Evolutionary conservation across 176 grass and related monocot species (phyloP), one percentile per base, ranked within the genome.

Genomic region (Poa annua): DNA sequence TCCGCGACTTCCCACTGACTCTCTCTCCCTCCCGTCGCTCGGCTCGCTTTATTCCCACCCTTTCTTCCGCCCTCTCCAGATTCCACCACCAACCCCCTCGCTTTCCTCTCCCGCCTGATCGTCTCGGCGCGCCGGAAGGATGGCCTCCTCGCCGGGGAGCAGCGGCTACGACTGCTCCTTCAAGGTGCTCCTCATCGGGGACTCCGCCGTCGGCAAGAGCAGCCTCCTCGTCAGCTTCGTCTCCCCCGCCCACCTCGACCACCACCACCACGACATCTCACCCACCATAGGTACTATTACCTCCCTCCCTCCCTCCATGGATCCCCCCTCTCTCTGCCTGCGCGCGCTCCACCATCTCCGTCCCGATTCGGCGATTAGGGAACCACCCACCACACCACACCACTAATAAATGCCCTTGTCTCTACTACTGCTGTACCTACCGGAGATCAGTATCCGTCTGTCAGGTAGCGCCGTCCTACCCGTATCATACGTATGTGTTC

Each of bases 221-320:
- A 98, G 93, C 87, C 87, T 98, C 62, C 93, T 98, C 81, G 91
- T 93, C 72, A 93, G 91, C 82, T 98, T 98, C 91, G 92, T 95
- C 76, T 81, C 88, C 78, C 79, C 88, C 39, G 73, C 90, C 65
- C 77, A 86, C 21, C n/a, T n/a, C n/a, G 51, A 74, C 17, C 45
- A 48, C 44, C 8, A 8, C 9, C 85, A 85, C 63, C 66, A 80
- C 79, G 45, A 13, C 83, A 85, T 92, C 68, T 78, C 92, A 0
- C 91, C 92, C 1, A 98, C 96, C 57, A 93, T 98, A 71, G 96
- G 96, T 98, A 93, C 8, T 9, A 8, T 11, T 11, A 44, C 11
- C 44, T 11, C 1, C 41, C 7, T 44, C 41, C 6, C 67, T 71
- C 47, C 14, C 45, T 62, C 78, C 80, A 74, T 85, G 85, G 44